A percentile compares a stretch with the other conserved stretches of the same genome.
Evolutionary conservation across 2,329 filamentous ascomycete genomes (phyloP).

Genomic region (Neonectria sp.): DNA sequence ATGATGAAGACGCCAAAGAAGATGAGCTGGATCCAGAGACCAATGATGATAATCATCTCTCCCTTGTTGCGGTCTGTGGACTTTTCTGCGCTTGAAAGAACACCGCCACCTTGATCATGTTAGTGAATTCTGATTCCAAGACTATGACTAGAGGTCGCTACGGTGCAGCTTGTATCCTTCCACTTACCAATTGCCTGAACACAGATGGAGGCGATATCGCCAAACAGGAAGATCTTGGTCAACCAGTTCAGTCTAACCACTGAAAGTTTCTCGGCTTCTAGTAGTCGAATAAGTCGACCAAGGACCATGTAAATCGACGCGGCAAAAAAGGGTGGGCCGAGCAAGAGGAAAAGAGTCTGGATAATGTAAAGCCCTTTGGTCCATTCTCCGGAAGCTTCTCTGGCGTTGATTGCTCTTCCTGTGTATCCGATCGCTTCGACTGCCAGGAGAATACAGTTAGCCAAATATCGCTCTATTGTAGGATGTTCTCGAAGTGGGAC

Average conservation of each 20-base stretch:
- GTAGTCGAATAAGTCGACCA: slow-evolving; percentile 53
- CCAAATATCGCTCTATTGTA: neutral
- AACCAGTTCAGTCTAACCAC: slow-evolving; percentile 58
- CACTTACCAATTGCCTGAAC: slow-evolving; percentile 36
- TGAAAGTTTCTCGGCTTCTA: slow-evolving; percentile 55
- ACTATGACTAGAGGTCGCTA: too few species aligned
- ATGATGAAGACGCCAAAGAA: slow-evolving; percentile 68
- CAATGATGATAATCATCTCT: slow-evolving; percentile 63
- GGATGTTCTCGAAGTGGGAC: neutral
- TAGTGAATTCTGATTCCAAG: too few species aligned
- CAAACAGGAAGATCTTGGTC: slow-evolving; percentile 64
- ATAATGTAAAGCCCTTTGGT: too few species aligned
- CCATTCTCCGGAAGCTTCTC: slow-evolving; percentile 38
- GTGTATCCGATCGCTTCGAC: slow-evolving; percentile 19
- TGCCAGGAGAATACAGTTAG: neutral
- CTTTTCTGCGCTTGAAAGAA: too few species aligned
- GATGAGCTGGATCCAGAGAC: slow-evolving; percentile 67
- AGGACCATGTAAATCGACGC: slow-evolving; percentile 38
- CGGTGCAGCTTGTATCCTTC: too few species aligned
- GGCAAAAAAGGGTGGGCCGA: too few species aligned
- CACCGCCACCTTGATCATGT: too few species aligned
- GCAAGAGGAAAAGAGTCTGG: too few species aligned
- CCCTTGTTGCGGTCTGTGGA: slow-evolving; percentile 44
- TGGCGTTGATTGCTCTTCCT: slow-evolving; percentile 1
- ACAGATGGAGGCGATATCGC: slow-evolving; percentile 60